phyloP scores from a whole-genome alignment of 306 rosid species.

The Casuarina glauca region DNA sequence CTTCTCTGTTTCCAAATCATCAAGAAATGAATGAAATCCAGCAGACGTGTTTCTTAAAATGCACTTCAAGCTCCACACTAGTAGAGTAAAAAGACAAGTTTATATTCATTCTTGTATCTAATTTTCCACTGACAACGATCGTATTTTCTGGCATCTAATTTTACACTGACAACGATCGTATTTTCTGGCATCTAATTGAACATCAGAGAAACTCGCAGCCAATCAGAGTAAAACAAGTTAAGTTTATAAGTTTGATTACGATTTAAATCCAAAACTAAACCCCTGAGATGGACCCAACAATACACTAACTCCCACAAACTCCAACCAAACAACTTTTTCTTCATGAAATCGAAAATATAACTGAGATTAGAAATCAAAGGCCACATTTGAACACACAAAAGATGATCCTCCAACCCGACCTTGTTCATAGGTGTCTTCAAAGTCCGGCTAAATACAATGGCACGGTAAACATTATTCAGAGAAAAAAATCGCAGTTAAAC shows the following conservation, averaged over 20 bases:
- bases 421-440: neutral
- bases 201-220: neutral
- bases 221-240: neutral
- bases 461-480: neutral
- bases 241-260: too few relatives aligned
- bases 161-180: neutral
- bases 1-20: conserved; percentile 13
- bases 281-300: too few relatives aligned
- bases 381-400: neutral
- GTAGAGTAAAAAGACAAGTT: too few relatives aligned
- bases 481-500: neutral
- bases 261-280: too few relatives aligned
- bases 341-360: too few relatives aligned
- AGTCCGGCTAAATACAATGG: neutral
- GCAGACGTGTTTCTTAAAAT: neutral
- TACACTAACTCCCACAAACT: too few relatives aligned
- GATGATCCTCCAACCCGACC: neutral
- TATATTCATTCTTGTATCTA: neutral
- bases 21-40: conserved; percentile 2
- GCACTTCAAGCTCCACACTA: neutral
- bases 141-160: neutral
- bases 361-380: neutral
- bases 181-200: neutral
- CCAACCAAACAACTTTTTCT: too few relatives aligned
- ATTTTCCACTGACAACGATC: neutral